Conservation (phyloP, 2,329 filamentous ascomycete genomes). For the Rutstroemia sydowiana region DNA sequence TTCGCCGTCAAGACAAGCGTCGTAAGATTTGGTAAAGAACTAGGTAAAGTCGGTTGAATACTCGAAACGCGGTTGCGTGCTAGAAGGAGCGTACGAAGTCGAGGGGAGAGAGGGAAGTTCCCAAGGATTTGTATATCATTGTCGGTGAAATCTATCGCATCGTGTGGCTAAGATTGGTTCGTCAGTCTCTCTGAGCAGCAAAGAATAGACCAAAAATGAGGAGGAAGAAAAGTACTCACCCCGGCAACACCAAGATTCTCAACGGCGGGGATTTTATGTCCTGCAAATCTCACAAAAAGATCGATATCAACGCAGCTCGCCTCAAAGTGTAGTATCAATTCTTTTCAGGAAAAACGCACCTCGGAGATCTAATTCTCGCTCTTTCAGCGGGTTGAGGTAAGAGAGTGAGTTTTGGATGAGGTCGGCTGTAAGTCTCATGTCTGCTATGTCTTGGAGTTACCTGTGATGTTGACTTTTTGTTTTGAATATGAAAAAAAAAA, state of each 20-base stretch:
- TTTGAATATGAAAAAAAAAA: not conserved
- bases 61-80: slow-evolving; percentile 80
- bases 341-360: slow-evolving; percentile 85
- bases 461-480: slow-evolving; percentile 11
- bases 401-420: slow-evolving; percentile 91
- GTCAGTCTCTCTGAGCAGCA: not conserved
- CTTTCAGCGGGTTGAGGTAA: slow-evolving; percentile 97
- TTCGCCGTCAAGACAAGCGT: slow-evolving; percentile 81
- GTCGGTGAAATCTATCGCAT: slow-evolving; percentile 96
- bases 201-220: not conserved
- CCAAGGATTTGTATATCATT: slow-evolving; percentile 87
- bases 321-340: slow-evolving; percentile 83
- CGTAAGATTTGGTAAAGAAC: slow-evolving; percentile 71
- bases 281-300: slow-evolving; percentile 51
- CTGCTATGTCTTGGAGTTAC: slow-evolving; percentile 7
- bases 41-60: slow-evolving; percentile 69
- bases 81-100: slow-evolving; percentile 79
- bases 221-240: slow-evolving; percentile 45
- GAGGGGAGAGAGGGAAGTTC: slow-evolving; percentile 88
- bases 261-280: slow-evolving; percentile 94
- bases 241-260: slow-evolving; percentile 95
- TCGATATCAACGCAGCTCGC: slow-evolving; percentile 77
- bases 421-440: slow-evolving; percentile 91
- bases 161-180: slow-evolving; percentile 62
- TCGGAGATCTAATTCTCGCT: slow-evolving; percentile 98